These are phyloP conservation scores for Mycena leptocephala DNA, from an alignment of 768 basidiomycete species.

Conservation along the genomic window DNA sequence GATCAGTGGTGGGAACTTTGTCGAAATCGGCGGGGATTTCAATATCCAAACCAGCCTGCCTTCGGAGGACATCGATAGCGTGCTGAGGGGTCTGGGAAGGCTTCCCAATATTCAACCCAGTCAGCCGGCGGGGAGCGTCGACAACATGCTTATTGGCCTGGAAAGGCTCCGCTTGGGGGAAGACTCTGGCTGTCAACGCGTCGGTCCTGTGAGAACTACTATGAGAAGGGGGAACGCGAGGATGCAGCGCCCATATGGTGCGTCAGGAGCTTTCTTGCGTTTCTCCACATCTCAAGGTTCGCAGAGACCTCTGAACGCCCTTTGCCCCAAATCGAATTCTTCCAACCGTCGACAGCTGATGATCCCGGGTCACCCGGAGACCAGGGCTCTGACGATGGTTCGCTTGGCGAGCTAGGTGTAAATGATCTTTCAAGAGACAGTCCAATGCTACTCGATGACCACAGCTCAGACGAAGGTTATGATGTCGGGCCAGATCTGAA, in stretches of 20 bases:
- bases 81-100: slow-evolving; percentile 8
- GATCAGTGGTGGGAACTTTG: slow-evolving; percentile 6
- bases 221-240: neutral
- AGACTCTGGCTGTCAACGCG: neutral
- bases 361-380: neutral
- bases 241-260: slow-evolving; percentile 9
- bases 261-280: neutral
- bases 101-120: neutral
- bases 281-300: neutral
- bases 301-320: slow-evolving; percentile 1
- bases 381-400: neutral
- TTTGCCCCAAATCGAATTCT: neutral
- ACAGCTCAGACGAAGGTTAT: neutral
- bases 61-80: neutral
- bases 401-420: neutral
- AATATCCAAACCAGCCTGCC: neutral
- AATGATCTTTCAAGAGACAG: neutral
- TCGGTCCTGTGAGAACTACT: slow-evolving; percentile 2
- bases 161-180: neutral
- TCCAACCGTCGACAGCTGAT: neutral
- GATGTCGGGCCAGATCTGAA: neutral
- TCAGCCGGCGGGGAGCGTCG: neutral
- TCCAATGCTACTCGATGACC: neutral
- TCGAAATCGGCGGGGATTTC: neutral
- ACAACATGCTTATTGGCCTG: neutral